Conservation (phyloP, 495 filamentous ascomycete genomes). For the Bacidia rubella region DNA sequence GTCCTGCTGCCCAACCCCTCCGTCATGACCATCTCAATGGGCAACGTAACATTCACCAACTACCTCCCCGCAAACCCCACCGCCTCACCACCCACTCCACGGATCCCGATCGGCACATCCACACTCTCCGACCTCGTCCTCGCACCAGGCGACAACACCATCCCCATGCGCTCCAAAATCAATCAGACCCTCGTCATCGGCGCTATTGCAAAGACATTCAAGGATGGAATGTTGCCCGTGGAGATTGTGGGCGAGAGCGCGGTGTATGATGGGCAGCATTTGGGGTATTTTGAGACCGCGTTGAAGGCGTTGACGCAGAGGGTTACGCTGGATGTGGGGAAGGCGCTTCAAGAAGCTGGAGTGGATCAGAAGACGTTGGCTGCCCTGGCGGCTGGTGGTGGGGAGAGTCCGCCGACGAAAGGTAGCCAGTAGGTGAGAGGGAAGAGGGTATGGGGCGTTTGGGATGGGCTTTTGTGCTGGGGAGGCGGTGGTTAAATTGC, state of each 20-base stretch:
- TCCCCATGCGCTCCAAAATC: slow-evolving; percentile 41
- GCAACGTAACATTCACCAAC: slow-evolving; percentile 41
- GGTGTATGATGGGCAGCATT: slow-evolving; percentile 41
- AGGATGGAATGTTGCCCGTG: slow-evolving; percentile 45
- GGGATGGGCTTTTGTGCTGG: too few relatives aligned
- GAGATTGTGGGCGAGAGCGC: slow-evolving; percentile 43
- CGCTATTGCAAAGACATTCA: slow-evolving; percentile 28
- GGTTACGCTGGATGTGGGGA: slow-evolving; percentile 29
- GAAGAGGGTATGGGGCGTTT: background rate
- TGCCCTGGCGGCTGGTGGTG: background rate
- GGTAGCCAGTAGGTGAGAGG: too few relatives aligned
- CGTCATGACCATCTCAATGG: slow-evolving; percentile 48
- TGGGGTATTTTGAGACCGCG: slow-evolving; percentile 48
- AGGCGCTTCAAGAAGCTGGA: slow-evolving; percentile 23
- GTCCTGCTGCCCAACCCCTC: slow-evolving; percentile 59
- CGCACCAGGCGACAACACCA: slow-evolving; percentile 44
- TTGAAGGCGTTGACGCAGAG: slow-evolving; percentile 28
- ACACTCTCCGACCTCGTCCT: slow-evolving; percentile 45
- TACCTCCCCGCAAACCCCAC: slow-evolving; percentile 36
- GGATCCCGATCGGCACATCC: slow-evolving; percentile 37
- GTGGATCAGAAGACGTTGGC: slow-evolving; percentile 4
- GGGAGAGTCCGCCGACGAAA: background rate
- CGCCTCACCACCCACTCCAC: slow-evolving; percentile 31
- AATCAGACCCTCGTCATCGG: slow-evolving; percentile 34
- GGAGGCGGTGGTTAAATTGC: too few relatives aligned